Percentiles rank a stretch among this genome's conserved stretches.
These are phyloP conservation scores for Scytalidium sp. DNA, from an alignment of 2,329 filamentous ascomycete genomes.

Conservation along the genomic window DNA sequence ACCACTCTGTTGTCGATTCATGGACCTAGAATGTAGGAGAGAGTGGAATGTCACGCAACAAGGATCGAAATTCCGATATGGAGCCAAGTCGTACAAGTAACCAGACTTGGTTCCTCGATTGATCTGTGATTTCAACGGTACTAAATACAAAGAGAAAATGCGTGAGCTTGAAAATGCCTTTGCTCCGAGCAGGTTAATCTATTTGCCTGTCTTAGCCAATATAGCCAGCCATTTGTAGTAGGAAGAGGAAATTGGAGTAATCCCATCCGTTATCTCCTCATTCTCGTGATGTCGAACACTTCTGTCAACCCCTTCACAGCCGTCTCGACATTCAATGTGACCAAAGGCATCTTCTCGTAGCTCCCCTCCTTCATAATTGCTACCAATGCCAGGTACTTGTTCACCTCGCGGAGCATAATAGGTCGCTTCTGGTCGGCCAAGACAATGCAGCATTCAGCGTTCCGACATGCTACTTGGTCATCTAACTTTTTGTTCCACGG, in stretches of 20 bases:
- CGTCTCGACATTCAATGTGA: conserved; percentile 84
- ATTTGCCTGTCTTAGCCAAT: neutral
- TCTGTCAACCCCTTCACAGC: conserved; percentile 76
- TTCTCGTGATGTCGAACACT: conserved; percentile 72
- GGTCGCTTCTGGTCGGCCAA: conserved; percentile 59
- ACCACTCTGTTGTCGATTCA: no score
- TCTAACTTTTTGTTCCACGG: conserved; percentile 61
- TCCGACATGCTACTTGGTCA: conserved; percentile 63
- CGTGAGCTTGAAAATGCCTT: no score
- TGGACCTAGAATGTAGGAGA: no score
- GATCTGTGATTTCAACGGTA: no score
- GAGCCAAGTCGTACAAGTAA: no score
- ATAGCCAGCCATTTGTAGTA: neutral
- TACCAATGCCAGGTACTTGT: conserved; percentile 74
- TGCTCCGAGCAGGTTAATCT: no score
- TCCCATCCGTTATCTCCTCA: conserved; percentile 30
- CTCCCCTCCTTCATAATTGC: conserved; percentile 85
- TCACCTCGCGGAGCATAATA: conserved; percentile 67
- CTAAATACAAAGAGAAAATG: no score
- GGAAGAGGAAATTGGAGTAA: neutral
- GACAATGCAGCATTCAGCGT: conserved; percentile 67
- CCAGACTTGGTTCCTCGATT: no score
- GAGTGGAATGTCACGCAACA: no score
- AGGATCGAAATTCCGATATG: no score
- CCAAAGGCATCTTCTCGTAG: conserved; percentile 78